Conservation (phyloP, 345 rosid species). For the Eucalyptus pauciflora region DNA sequence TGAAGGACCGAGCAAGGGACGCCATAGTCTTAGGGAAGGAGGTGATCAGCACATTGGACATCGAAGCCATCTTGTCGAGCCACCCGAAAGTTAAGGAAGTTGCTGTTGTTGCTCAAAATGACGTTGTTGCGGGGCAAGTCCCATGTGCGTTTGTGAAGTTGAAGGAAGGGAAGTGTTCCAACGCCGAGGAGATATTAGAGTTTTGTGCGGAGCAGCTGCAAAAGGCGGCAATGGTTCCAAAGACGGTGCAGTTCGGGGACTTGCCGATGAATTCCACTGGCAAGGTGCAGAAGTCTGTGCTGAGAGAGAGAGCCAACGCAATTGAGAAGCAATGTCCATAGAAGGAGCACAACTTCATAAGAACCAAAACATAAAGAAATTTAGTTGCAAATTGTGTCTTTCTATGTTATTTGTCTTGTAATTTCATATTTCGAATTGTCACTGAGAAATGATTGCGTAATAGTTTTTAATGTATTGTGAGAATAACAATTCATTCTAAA, state of each 20-base stretch:
- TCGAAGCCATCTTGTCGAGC: slow-evolving; percentile 22
- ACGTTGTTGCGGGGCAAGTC: neutral
- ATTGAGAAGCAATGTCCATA: neutral
- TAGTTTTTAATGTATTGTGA: rapidly evolving
- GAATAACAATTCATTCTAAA: rapidly evolving
- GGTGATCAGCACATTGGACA: slow-evolving; percentile 31
- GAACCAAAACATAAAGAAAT: neutral
- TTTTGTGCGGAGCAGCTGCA: slow-evolving; percentile 18
- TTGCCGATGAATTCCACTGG: slow-evolving; percentile 40
- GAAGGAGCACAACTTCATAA: neutral
- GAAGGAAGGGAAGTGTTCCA: slow-evolving; percentile 14
- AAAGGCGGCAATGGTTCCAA: slow-evolving; percentile 22
- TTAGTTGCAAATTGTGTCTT: neutral
- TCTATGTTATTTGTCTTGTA: neutral
- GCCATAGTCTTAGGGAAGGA: neutral
- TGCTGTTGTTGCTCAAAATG: slow-evolving; percentile 21
- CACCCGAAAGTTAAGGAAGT: slow-evolving; percentile 30
- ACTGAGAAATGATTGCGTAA: neutral
- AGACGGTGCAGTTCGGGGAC: slow-evolving; percentile 18
- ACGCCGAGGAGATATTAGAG: slow-evolving; percentile 13
- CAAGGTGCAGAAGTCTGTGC: slow-evolving; percentile 29
- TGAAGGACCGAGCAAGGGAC: slow-evolving; percentile 55
- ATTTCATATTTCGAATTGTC: neutral
- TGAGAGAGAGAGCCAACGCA: slow-evolving; percentile 21
- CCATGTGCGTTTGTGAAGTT: slow-evolving; percentile 41